Evolutionary conservation across 2,329 filamentous ascomycete species (phyloP).

Genomic region (Arthrobotrys megalospora): DNA sequence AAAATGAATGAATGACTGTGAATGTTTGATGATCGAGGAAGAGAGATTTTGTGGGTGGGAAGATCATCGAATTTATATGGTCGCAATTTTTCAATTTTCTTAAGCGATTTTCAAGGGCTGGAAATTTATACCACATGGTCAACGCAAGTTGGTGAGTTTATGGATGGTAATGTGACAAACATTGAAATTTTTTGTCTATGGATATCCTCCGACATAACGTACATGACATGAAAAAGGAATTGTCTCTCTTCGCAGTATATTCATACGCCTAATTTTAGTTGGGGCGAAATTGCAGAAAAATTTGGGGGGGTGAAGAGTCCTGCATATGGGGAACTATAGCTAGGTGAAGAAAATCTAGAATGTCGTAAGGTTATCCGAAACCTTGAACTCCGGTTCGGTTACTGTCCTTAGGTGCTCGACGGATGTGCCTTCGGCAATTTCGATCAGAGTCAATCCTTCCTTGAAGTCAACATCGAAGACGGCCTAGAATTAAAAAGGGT

Average conservation of each 20-base stretch:
- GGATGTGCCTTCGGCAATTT: slow-evolving; percentile 78
- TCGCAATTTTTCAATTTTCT: slow-evolving; percentile 9
- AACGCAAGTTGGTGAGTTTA: slow-evolving; percentile 11
- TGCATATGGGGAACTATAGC: neutral
- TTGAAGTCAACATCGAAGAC: slow-evolving; percentile 79
- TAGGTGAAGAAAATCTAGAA: slow-evolving; percentile 67
- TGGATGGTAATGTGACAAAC: too few relatives aligned
- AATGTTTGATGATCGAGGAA: neutral
- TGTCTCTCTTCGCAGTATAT: neutral
- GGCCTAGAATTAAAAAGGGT: slow-evolving; percentile 69
- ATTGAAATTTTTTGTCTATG: slow-evolving; percentile 22
- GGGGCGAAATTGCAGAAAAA: neutral
- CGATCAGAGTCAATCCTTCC: slow-evolving; percentile 78
- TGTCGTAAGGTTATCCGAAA: slow-evolving; percentile 74
- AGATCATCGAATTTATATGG: slow-evolving; percentile 26
- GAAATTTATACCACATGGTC: slow-evolving; percentile 40
- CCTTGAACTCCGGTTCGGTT: slow-evolving; percentile 78
- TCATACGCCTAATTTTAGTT: neutral
- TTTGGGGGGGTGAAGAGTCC: neutral
- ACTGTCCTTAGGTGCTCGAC: slow-evolving; percentile 79
- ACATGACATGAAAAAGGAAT: neutral
- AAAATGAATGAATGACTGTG: neutral
- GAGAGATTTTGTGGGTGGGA: slow-evolving; percentile 1
- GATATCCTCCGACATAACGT: slow-evolving; percentile 19
- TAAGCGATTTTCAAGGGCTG: slow-evolving; percentile 6